Conservation (phyloP, 2,329 filamentous ascomycete genomes). For the Diaporthe citrichinensis region DNA sequence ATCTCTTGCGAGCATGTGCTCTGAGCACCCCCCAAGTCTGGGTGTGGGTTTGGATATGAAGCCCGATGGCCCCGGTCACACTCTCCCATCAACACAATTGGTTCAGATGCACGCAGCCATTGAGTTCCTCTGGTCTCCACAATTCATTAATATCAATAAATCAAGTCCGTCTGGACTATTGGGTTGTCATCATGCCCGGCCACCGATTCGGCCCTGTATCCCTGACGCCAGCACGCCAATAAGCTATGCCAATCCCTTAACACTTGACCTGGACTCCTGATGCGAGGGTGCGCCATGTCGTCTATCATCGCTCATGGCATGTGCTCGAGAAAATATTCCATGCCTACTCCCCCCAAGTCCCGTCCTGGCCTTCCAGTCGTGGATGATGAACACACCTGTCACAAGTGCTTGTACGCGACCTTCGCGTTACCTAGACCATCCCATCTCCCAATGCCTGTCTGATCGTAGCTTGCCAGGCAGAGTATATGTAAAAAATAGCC, state of each 20-base stretch:
- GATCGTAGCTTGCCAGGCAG: not conserved
- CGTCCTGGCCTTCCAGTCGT: not conserved
- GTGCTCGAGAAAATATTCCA: not conserved
- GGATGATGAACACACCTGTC: not conserved
- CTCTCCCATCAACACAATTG: not conserved
- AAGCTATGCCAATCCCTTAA: conserved; percentile 38
- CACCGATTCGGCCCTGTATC: conserved; percentile 23
- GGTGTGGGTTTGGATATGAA: too few species aligned
- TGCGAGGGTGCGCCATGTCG: conserved; percentile 35
- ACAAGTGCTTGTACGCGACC: not conserved
- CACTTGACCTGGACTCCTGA: conserved; percentile 33
- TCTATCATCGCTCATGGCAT: conserved; percentile 36
- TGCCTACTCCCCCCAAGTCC: conserved; percentile 13
- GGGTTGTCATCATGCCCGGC: conserved; percentile 23
- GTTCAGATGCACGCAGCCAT: not conserved
- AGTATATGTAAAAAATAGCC: not conserved
- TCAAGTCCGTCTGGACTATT: conserved; percentile 23
- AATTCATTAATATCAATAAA: conserved; percentile 34
- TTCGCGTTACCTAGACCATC: not conserved
- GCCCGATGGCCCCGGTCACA: not conserved
- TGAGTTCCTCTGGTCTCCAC: not conserved
- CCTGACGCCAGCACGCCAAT: conserved; percentile 39
- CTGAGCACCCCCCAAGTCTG: not conserved
- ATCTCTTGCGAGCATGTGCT: too few species aligned
- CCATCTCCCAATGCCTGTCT: not conserved